Base-by-base conservation (phyloP, 371 early-diverging fungal species). In the Rhizopus sp. region DNA sequence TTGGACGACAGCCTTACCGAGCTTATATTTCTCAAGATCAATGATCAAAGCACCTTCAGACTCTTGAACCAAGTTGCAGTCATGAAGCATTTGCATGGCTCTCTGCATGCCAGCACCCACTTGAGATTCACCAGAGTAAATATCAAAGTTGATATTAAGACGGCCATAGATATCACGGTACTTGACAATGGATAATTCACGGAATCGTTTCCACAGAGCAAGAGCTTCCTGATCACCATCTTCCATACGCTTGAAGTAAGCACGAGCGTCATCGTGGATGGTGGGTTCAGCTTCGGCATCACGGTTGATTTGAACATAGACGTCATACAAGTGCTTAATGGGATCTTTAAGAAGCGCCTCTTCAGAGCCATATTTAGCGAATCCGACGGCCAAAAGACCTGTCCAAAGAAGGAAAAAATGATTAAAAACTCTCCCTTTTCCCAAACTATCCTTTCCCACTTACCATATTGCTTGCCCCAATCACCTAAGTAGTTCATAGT, bases 391-490 rank as follows among this genome's bases (percentile, higher is more conserved):
- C 69, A 99, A 85, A 62, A 99, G 76, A 64, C 95, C 84, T 82
- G 60, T 50, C 3, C 15, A 51, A 38, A 56, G 31, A 48, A 44
- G 10, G 48, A 6, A 53, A n/a, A 66, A 12, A 60, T 3, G 52
- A 50, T n/a, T 37, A 37, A 51, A 31, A 49, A 33, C 49, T 39
- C 53, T 49, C 23, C 39, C 9, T 46, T 4, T 29, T 17, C 3
- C 17, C 16, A 13, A 3, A 29, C 23, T 45, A 46, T 50, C 30
- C 12, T 31, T 51, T 40, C 12, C 29, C 13, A 47, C 74, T 68
- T 77, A 81, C 84, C 99, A 75, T 96, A 99, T 74, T 99, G 99
- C 72, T 98, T 99, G 55, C 99, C 99, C 99, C 99, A 99, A 75
- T 99, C 99, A 57, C 99, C 99, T 37, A 99, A 81, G 73, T 99